Base-by-base conservation (phyloP, 1,284 basidiomycete genomes). In the Pisolithus thermaeus region DNA sequence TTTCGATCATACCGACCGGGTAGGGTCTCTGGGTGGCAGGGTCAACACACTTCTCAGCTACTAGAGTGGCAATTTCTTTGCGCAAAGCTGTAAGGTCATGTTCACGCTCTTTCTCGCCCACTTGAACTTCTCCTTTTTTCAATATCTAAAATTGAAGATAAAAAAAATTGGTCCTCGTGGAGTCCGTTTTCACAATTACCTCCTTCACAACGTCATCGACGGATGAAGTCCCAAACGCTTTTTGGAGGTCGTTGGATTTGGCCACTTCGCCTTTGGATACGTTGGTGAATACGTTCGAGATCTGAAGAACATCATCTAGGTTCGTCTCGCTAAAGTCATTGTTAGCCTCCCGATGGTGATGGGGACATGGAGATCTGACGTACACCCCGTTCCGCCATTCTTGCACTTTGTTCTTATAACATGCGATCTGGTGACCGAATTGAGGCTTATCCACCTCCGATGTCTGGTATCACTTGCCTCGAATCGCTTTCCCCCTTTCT, bases 331-430 rank as follows among this genome's bases (percentile, higher is more conserved):
- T 91, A 60, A 12, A 57, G 37, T 56, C 36, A 27, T 38, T 28
- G 50, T 39, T 23, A 20, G 8, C 16, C 23, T 25, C 16, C 25
- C 8, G 16, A 20, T 7, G n/a, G 14, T n/a, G 14, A 44, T 9
- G 20, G 35, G 22, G 18, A 1, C 20, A 43, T 12, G 23, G 8
- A 20, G 35, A 51, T 37, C 38, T 30, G 42, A 75, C 84, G 66
- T 67, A 90, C 87, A 96, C 89, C 55, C 93, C 93, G 50, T 83
- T 92, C 52, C 96, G 76, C 84, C 90, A 99, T 70, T 97, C 95
- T 59, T 94, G 90, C 20, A 98, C 96, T 73, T 98, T 98, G 74
- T 99, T 99, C 78, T 98, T 97, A 76, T 98, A 98, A 71, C 95
- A 98, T 45, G 96, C 96, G 60, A 99, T 90, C 91, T 94, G 77